These are phyloP conservation scores for Tylopilus sp. DNA, from an alignment of 1,284 basidiomycete species.

Conservation along the genomic window DNA sequence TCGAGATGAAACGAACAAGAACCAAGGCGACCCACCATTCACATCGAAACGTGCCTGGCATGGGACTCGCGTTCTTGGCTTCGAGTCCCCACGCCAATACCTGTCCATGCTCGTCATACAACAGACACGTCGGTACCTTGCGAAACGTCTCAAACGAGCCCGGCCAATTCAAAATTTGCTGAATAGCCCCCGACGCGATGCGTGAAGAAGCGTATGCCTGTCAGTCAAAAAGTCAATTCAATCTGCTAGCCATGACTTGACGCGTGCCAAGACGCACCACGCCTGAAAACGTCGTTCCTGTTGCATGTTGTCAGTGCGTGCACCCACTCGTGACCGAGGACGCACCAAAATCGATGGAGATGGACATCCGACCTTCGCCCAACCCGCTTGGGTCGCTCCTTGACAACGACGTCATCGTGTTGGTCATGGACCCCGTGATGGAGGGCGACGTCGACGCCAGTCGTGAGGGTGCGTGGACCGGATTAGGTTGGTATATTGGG, in stretches of 20 bases:
- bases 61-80: constrained; percentile 79
- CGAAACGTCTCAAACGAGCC: constrained; percentile 83
- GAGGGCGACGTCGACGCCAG: constrained; percentile 36
- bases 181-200: constrained; percentile 78
- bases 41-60: constrained; percentile 73
- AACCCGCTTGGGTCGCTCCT: constrained; percentile 25
- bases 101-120: constrained; percentile 77
- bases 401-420: constrained; percentile 10
- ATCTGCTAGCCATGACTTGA: no score
- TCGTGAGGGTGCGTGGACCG: constrained; percentile 46
- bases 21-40: constrained; percentile 63
- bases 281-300: constrained; percentile 86
- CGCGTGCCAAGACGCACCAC: constrained; percentile 73
- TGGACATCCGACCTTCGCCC: constrained; percentile 76
- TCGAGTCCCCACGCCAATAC: constrained; percentile 84
- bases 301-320: constrained; percentile 14
- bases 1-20: neutral
- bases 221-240: constrained; percentile 4
- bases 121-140: constrained; percentile 83
- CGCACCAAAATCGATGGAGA: constrained; percentile 84
- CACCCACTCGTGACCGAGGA: constrained; percentile 10
- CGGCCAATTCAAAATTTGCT: constrained; percentile 84
- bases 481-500: constrained; percentile 47
- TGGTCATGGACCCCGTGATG: constrained; percentile 10
- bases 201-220: constrained; percentile 86